phyloP scores from a whole-genome alignment of 345 rosid genomes.

The Salix dunnii region DNA sequence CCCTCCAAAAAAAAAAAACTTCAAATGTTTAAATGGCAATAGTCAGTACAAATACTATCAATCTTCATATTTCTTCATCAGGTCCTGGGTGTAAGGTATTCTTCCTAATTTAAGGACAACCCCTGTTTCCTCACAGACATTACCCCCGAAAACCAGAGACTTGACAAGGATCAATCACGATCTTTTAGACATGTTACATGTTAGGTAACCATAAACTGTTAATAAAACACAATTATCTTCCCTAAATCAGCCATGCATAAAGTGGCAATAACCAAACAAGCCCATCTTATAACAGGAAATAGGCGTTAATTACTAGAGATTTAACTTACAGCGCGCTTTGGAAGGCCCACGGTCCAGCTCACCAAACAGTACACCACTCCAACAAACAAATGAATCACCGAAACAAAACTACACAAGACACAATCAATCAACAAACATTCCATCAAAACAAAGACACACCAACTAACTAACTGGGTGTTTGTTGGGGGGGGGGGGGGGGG shows the following conservation, averaged over 20 bases:
- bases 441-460: background rate
- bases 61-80: background rate
- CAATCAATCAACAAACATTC: background rate
- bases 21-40: background rate
- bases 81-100: background rate
- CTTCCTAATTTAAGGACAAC: background rate
- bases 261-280: background rate
- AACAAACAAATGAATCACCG: conserved; percentile 85
- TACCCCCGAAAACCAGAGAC: too few species aligned
- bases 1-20: background rate
- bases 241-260: background rate
- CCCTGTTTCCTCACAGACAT: background rate
- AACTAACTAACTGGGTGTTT: background rate
- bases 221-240: background rate
- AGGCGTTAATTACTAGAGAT: conserved; percentile 1
- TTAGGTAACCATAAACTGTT: too few species aligned
- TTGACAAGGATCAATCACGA: too few species aligned
- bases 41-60: background rate
- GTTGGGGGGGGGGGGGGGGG: too few species aligned
- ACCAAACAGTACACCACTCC: conserved; percentile 87
- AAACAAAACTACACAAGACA: conserved; percentile 62
- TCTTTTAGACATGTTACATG: too few species aligned
- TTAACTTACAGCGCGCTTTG: conserved; percentile 87
- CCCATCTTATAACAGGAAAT: background rate
- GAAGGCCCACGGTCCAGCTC: conserved; percentile 94